Base-by-base conservation (phyloP, 768 basidiomycete genomes). In the Royoungia palumana region DNA sequence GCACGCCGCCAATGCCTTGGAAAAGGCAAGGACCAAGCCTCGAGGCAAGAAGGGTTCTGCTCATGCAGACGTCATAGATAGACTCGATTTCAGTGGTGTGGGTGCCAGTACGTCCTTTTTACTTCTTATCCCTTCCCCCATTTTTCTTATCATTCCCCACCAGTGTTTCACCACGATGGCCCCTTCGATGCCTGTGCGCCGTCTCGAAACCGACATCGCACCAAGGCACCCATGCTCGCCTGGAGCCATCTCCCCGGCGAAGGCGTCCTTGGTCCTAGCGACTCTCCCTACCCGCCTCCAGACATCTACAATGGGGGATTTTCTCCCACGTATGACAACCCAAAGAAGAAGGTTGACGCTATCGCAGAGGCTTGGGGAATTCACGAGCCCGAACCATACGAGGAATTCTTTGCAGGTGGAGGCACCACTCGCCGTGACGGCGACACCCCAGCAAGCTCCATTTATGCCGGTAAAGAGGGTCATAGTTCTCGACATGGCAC, bases 281-380 rank as follows among this genome's bases (percentile, higher is more conserved):
- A 69, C 40, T 58, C 67, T 22, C 73, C 83, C 24, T 86, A 87
- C 63, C 76, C 84, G 4, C 62, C 81, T 44, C 64, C 67, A 46
- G 66, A 66, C 22, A 50, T 51, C 50, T 74, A 73, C 60, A 64
- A 66, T 16, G 69, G 71, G 41, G 69, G 72, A 4, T 80, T 79
- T 62, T 66, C 78, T 54, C 66, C 75, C 57, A 68, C 75, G 55
- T 77, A 79, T 40, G 77, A 78, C 46, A 77, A 80, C 50, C 78
- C 79, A 9, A 90, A 90, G 81, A 89, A 88, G 70, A 89, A 89
- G 62, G 83, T 88, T 28, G 89, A 93, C 58, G 89, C 87, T 32
- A 83, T 94, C 50, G 90, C 90, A 39, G 91, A 93, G 68, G 91
- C 91, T 1, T 93, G 91, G 91, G 91, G 91, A 32, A 90, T 89